These are phyloP conservation scores for Taiwanofungus camphoratus DNA, from an alignment of 1,284 basidiomycete species.

Conservation along the genomic window DNA sequence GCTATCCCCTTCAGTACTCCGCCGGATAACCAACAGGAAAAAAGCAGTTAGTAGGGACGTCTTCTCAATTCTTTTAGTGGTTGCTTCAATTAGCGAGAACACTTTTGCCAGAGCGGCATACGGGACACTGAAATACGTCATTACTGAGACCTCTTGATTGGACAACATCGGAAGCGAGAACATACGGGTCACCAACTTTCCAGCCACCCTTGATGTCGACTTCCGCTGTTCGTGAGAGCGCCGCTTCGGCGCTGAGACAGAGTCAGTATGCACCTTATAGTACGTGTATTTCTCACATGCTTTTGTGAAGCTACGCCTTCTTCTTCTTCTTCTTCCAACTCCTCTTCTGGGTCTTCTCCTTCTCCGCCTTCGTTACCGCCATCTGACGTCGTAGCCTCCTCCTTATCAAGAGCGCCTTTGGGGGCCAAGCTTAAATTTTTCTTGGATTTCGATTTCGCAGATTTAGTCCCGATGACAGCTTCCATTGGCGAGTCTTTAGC, in stretches of 20 bases:
- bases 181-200: slow-evolving; percentile 83
- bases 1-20: slow-evolving; percentile 67
- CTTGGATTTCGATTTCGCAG: slow-evolving; percentile 4
- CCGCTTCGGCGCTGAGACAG: slow-evolving; percentile 64
- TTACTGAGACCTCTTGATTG: too few species aligned
- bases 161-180: slow-evolving; percentile 14
- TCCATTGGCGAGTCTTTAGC: too few species aligned
- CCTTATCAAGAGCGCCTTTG: slow-evolving; percentile 14
- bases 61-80: slow-evolving; percentile 95
- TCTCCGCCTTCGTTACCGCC: slow-evolving; percentile 33
- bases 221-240: slow-evolving; percentile 56
- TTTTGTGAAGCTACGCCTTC: slow-evolving; percentile 55
- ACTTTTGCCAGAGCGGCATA: slow-evolving; percentile 89
- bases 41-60: slow-evolving; percentile 85
- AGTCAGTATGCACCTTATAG: neutral
- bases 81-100: slow-evolving; percentile 89
- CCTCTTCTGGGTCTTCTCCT: slow-evolving; percentile 53
- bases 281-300: slow-evolving; percentile 34
- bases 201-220: slow-evolving; percentile 82
- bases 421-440: slow-evolving; percentile 2
- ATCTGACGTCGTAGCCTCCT: slow-evolving; percentile 14
- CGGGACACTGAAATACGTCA: slow-evolving; percentile 86
- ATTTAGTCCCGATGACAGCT: neutral
- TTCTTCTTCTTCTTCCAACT: slow-evolving; percentile 45
- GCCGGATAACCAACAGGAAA: slow-evolving; percentile 83